Evolutionary conservation across 441 rosid genomes (phyloP), one percentile per base, ranked within the genome.

Genomic region (Gossypium laxum): DNA sequence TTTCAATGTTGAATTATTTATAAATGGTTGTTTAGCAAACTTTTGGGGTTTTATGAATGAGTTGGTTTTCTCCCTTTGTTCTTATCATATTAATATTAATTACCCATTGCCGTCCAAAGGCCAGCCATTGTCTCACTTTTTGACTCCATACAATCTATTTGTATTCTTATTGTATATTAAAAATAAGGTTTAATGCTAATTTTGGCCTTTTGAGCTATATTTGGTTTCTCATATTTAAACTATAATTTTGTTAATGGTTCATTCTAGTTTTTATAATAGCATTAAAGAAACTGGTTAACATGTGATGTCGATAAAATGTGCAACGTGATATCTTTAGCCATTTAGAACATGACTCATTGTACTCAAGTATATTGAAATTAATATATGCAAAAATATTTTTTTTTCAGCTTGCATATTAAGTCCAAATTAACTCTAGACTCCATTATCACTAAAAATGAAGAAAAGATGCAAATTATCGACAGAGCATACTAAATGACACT

Each of bases 81-180:
- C 1, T 11, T 19, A 21, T 67, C 60, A 1, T 72, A 24, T 1
- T 30, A 21, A 22, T 47, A 47, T 45, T 47, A 45, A 22, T 45
- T 6, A 24, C 2, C 4, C 48, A 54, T 58, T 65, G 75, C 75
- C 78, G 56, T 43, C 54, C 34, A 21, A 64, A 12, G 69, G 69
- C 32, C 68, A 41, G 32, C 54, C 19, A 1, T 21, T 64, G 52
- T 63, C 68, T 41, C 18, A 63, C 67, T 3, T 62, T 62, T 63
- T 19, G 68, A 19, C 52, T 63, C 18, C 30, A 38, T 63, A 2
- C 30, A 63, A 41, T 10, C n/a, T 10, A 41, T 41, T 62, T 14
- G 3, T 38, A 1, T 11, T 3, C 4, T 18, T 62, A n/a, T 8
- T 34, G 5, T 6, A 6, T n/a, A 32, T 19, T 12, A 4, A 12